Percentiles rank a stretch among this genome's conserved stretches.
phyloP scores from a whole-genome alignment of 768 basidiomycete genomes.

The Pleurotus tuoliensis region DNA sequence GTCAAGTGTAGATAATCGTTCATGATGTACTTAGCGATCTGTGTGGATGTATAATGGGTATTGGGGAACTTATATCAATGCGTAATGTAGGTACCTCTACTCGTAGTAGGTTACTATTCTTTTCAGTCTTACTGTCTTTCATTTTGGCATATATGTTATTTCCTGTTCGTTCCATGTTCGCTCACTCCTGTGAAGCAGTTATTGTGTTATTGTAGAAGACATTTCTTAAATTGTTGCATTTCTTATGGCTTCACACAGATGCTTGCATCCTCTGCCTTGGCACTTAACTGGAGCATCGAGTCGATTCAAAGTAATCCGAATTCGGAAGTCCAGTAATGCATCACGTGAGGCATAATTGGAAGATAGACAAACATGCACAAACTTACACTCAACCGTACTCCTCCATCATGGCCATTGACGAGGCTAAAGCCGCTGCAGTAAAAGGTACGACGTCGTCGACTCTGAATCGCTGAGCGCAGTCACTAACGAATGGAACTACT shows the following conservation, averaged over 20 bases:
- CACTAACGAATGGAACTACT: not conserved
- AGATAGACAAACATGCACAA: not conserved
- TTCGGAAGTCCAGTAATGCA: too few relatives aligned
- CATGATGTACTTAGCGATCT: conserved; percentile 8
- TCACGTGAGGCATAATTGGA: too few relatives aligned
- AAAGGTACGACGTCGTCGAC: conserved; percentile 33
- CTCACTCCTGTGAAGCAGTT: too few relatives aligned
- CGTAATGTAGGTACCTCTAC: not conserved
- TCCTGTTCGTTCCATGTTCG: too few relatives aligned
- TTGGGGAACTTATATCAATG: conserved; percentile 3
- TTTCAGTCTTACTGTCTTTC: too few relatives aligned
- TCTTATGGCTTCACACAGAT: too few relatives aligned
- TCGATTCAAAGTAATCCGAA: too few relatives aligned
- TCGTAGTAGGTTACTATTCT: not conserved
- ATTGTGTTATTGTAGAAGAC: too few relatives aligned
- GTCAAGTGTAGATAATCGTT: conserved; percentile 9
- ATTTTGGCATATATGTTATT: too few relatives aligned
- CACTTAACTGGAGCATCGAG: too few relatives aligned
- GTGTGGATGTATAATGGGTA: conserved; percentile 4
- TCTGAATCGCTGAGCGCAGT: not conserved
- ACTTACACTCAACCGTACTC: conserved; percentile 3
- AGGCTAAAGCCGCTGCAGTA: conserved; percentile 42
- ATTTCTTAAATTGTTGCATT: too few relatives aligned
- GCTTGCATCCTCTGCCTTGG: too few relatives aligned
- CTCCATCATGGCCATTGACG: conserved; percentile 36